Conservation (phyloP, 192 early-diverging fungal genomes). For the Polychytrium aggregatum region DNA sequence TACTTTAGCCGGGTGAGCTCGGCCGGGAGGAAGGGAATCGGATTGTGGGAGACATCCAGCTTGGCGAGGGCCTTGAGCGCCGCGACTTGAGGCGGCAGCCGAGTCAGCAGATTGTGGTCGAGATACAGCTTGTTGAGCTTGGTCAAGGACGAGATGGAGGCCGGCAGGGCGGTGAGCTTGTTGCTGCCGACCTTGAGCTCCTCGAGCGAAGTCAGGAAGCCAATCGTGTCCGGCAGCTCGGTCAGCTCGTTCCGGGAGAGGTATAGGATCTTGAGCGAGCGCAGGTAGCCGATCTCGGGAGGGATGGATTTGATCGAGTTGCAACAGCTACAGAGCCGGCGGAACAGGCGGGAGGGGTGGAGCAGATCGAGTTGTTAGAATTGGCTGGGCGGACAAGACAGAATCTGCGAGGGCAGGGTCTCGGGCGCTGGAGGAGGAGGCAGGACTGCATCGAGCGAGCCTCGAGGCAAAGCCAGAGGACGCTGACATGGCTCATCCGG, state of each 20-base stretch:
- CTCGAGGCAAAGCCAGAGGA: no score
- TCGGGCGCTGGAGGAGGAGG: no score
- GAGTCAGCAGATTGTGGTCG: slow-evolving; percentile 45
- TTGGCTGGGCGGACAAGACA: no score
- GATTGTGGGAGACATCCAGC: slow-evolving; percentile 59
- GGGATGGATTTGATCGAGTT: slow-evolving; percentile 63
- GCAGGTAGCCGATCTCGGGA: slow-evolving; percentile 59
- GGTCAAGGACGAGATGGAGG: slow-evolving; percentile 45
- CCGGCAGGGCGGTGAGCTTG: slow-evolving; percentile 48
- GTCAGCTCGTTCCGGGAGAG: slow-evolving; percentile 54
- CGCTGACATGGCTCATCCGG: no score
- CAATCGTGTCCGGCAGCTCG: slow-evolving; percentile 56
- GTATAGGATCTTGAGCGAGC: slow-evolving; percentile 51
- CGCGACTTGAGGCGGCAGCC: slow-evolving; percentile 56
- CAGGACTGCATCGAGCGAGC: no score
- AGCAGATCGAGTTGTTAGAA: no score
- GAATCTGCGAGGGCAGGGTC: no score
- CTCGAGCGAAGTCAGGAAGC: slow-evolving; percentile 47
- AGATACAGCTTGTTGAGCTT: slow-evolving; percentile 54
- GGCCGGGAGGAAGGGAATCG: slow-evolving; percentile 53
- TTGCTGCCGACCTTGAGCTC: slow-evolving; percentile 59
- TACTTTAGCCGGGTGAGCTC: slow-evolving; percentile 59
- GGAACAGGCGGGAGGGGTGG: background rate
- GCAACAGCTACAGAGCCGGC: slow-evolving; percentile 46
- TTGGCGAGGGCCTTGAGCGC: slow-evolving; percentile 44